Evolutionary conservation across 176 grass and related monocot genomes (phyloP).

Genomic region (Bolboschoenus planiculmis): DNA sequence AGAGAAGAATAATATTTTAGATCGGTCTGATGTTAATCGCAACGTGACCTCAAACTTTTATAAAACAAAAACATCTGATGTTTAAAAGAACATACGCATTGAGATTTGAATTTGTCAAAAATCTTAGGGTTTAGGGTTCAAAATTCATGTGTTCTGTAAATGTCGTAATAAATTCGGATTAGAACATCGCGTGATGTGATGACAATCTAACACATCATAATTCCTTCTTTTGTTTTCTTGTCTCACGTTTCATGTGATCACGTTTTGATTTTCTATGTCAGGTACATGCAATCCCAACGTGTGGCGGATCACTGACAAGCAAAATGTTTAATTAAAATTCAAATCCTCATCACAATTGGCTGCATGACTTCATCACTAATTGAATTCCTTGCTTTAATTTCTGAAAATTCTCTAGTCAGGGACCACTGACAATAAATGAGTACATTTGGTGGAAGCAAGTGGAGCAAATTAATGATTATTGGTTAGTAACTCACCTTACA

Average conservation of each 20-base stretch:
- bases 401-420: background rate
- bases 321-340: background rate
- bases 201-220: background rate
- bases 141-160: no score
- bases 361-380: background rate
- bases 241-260: background rate
- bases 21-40: no score
- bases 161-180: background rate
- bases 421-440: slow-evolving; percentile 3
- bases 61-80: no score
- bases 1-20: no score
- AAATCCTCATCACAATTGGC: no score
- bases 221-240: background rate
- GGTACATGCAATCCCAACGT: background rate
- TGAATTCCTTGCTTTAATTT: background rate
- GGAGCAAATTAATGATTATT: background rate
- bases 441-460: background rate
- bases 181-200: background rate
- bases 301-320: background rate
- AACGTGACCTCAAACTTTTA: no score
- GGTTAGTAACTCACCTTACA: background rate
- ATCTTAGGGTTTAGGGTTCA: no score
- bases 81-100: no score
- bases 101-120: no score
- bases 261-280: background rate